These are phyloP conservation scores for Lasiosphaeria ovina DNA, from an alignment of 495 filamentous ascomycete genomes.

Conservation along the genomic window DNA sequence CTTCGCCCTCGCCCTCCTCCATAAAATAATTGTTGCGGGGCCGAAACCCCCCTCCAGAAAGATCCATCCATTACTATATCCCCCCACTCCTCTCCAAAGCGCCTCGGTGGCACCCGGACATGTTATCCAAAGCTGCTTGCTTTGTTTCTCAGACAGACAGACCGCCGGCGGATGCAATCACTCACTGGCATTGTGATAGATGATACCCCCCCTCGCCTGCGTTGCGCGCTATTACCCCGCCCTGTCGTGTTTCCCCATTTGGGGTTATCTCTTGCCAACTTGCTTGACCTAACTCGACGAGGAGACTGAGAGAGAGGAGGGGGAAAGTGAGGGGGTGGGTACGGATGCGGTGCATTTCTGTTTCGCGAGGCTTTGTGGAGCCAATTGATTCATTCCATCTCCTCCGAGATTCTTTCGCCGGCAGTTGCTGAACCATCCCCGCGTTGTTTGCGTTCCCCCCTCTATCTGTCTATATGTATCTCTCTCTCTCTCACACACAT, in stretches of 20 bases:
- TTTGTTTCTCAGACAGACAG: neutral
- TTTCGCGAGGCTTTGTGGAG: neutral
- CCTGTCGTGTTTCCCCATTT: slow-evolving; percentile 26
- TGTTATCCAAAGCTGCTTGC: neutral
- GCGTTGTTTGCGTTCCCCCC: too few relatives aligned
- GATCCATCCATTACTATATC: too few relatives aligned
- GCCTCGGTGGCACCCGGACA: neutral
- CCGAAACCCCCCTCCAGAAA: too few relatives aligned
- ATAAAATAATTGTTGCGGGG: too few relatives aligned
- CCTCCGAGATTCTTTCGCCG: neutral
- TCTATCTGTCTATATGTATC: too few relatives aligned
- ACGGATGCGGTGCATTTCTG: slow-evolving; percentile 1
- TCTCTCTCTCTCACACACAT: neutral
- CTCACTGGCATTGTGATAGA: slow-evolving; percentile 1
- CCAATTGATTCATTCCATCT: slow-evolving; percentile 1
- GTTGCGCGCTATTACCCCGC: slow-evolving; percentile 18
- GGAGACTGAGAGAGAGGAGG: neutral
- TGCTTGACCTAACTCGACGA: slow-evolving; percentile 9
- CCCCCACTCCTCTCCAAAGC: too few relatives aligned
- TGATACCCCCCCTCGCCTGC: neutral
- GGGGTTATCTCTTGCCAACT: slow-evolving; percentile 12
- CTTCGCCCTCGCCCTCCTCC: too few relatives aligned
- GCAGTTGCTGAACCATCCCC: neutral
- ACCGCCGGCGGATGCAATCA: neutral
- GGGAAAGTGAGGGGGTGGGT: slow-evolving; percentile 10